Base-by-base conservation (phyloP, 2,329 filamentous ascomycete species). In the Myriosclerotinia duriaeana region DNA sequence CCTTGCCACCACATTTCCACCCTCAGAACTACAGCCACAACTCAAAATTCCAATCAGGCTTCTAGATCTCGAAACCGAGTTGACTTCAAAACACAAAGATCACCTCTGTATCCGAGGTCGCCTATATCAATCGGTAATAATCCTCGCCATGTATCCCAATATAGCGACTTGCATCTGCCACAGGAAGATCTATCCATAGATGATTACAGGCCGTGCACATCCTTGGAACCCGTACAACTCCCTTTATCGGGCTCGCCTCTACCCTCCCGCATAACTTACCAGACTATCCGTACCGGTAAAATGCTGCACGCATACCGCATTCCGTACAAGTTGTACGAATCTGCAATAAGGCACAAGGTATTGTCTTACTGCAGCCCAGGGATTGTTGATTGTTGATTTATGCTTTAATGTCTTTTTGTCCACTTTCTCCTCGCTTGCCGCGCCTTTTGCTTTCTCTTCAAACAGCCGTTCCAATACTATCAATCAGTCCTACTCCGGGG, bases 341-440 rank as follows among this genome's bases (percentile, higher is more conserved):
- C 58, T 60, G 58, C 58, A 60, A 60, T 50, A 20, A 38, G 44
- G n/a, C 6, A 60, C 58, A 46, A 26, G 44, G 58, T 38, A 38
- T 38, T 11, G 14, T 60, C 58, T 60, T 6, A 50, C 30, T 60
- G 44, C 58, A 60, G 20, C 20, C 42, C 30, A 48, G n/a, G 26
- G 26, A 48, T 26, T 26, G 26, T 26, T 26, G 26, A 48, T 26
- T 26, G 26, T 26, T 26, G 26, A 26, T 59, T 59, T 14, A 59
- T 59, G 56, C 56, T 44, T 60, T 50, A 14, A 22, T 17, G 30
- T 12, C 44, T 38, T 36, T 50, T 48, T 1, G 12, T 4, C 8
- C 5, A 11, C 50, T 60, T 48, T 36, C 34, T 9, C 44, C 11
- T 50, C 44, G 58, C 58, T 48, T 50, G 44, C 15, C 26, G 44